phyloP scores from a whole-genome alignment of 306 rosid genomes.

The Pachyrhizus erosus region DNA sequence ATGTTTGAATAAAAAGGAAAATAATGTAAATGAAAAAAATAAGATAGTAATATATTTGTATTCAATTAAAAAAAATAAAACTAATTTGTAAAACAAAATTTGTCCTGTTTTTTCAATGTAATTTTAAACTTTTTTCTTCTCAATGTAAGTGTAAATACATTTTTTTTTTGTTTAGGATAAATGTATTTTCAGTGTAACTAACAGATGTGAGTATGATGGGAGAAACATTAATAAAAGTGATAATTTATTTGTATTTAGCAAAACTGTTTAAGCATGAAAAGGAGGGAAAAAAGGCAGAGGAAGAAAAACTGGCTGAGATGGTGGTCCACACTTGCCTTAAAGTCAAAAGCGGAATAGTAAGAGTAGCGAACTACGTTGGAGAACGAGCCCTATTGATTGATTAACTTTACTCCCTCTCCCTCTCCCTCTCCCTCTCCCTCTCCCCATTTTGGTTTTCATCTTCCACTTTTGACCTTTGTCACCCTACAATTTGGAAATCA shows the following conservation, averaged over 20 bases:
- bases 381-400: slow-evolving; percentile 48
- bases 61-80: too few relatives aligned
- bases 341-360: slow-evolving; percentile 52
- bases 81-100: too few relatives aligned
- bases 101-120: too few relatives aligned
- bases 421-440: not conserved
- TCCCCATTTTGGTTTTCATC: slow-evolving; percentile 10
- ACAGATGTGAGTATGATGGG: too few relatives aligned
- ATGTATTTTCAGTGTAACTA: too few relatives aligned
- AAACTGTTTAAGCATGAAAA: not conserved
- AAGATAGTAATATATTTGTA: too few relatives aligned
- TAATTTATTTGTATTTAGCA: not conserved
- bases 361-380: slow-evolving; percentile 35
- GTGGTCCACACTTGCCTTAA: slow-evolving; percentile 22
- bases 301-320: slow-evolving; percentile 15
- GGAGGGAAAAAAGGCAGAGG: not conserved
- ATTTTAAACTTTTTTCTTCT: too few relatives aligned
- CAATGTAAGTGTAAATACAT: too few relatives aligned
- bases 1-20: too few relatives aligned
- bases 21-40: too few relatives aligned
- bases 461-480: slow-evolving; percentile 39
- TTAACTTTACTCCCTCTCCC: not conserved
- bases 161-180: too few relatives aligned
- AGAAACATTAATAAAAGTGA: too few relatives aligned
- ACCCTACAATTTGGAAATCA: not conserved